A percentile compares a stretch with the other conserved stretches of the same genome.
These are phyloP conservation scores for Dalbergia cochinchinensis DNA, from an alignment of 306 rosid genomes.

Conservation along the genomic window DNA sequence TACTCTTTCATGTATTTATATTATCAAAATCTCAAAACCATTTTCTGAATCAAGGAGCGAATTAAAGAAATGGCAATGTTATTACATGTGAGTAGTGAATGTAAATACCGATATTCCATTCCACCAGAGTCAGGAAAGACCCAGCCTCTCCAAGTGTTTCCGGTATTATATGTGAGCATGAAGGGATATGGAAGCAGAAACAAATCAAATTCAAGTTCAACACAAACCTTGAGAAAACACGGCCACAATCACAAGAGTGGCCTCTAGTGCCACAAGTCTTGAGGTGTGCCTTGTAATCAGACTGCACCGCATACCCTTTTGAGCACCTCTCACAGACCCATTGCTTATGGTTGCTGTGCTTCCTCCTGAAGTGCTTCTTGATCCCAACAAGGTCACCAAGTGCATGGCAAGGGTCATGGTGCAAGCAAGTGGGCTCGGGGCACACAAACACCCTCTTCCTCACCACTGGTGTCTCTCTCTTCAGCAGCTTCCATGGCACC, in stretches of 20 bases:
- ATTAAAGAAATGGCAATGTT: too few relatives aligned
- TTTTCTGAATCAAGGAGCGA: slow-evolving; percentile 33
- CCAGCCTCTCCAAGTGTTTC: too few relatives aligned
- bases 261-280: slow-evolving; percentile 98
- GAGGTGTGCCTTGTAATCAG: slow-evolving; percentile 97
- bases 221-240: slow-evolving; percentile 85
- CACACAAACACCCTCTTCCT: slow-evolving; percentile 93
- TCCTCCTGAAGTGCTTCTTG: slow-evolving; percentile 92
- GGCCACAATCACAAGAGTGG: slow-evolving; percentile 97
- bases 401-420: slow-evolving; percentile 97
- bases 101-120: too few relatives aligned
- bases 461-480: slow-evolving; percentile 87
- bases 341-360: slow-evolving; percentile 94
- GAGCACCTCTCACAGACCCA: slow-evolving; percentile 95
- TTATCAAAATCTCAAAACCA: slow-evolving; percentile 4
- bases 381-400: slow-evolving; percentile 98
- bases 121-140: too few relatives aligned
- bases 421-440: slow-evolving; percentile 93
- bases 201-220: neutral
- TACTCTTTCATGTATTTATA: neutral
- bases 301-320: slow-evolving; percentile 95
- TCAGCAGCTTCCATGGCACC: slow-evolving; percentile 97
- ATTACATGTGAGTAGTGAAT: too few relatives aligned
- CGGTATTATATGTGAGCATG: too few relatives aligned
- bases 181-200: too few relatives aligned